Evolutionary conservation across 2,329 filamentous ascomycete species (phyloP).

Genomic region (Rhynchosporium secalis): DNA sequence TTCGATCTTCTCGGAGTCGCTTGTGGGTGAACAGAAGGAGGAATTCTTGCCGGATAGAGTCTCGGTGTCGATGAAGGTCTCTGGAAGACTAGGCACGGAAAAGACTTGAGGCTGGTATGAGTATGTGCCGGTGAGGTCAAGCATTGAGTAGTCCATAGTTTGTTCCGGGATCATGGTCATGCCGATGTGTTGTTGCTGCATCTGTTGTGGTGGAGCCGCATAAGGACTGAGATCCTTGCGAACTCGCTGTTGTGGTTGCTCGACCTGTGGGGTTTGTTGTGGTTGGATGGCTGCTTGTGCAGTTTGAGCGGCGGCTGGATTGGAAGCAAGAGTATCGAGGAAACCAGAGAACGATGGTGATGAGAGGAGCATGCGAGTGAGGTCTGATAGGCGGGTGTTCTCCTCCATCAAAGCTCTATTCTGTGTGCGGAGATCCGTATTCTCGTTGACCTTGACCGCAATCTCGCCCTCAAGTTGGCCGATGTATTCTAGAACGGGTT

Average conservation of each 20-base stretch:
- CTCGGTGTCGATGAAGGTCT: conserved; percentile 55
- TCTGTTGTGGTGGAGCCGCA: conserved; percentile 49
- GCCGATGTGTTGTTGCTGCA: conserved; percentile 64
- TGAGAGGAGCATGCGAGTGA: conserved; percentile 78
- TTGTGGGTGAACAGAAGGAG: conserved; percentile 47
- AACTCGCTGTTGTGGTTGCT: conserved; percentile 46
- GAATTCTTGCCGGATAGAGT: conserved; percentile 71
- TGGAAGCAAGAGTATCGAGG: conserved; percentile 68
- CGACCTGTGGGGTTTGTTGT: conserved; percentile 43
- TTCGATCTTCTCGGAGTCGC: conserved; percentile 50
- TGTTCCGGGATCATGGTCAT: conserved; percentile 82
- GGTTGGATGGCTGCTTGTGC: conserved; percentile 29
- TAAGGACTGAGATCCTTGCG: conserved; percentile 69
- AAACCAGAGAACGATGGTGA: conserved; percentile 83
- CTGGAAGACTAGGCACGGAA: conserved; percentile 66
- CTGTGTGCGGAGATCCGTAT: conserved; percentile 74
- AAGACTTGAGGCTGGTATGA: conserved; percentile 72
- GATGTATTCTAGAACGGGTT: conserved; percentile 83
- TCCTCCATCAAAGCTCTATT: conserved; percentile 83
- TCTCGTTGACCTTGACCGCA: conserved; percentile 78
- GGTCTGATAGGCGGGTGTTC: conserved; percentile 75
- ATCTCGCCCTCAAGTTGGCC: conserved; percentile 89
- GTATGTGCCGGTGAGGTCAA: conserved; percentile 61
- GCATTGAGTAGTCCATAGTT: conserved; percentile 70
- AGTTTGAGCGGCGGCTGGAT: conserved; percentile 49